phyloP scores from a whole-genome alignment of 2,329 filamentous ascomycete genomes.

The Penicillium sp. region DNA sequence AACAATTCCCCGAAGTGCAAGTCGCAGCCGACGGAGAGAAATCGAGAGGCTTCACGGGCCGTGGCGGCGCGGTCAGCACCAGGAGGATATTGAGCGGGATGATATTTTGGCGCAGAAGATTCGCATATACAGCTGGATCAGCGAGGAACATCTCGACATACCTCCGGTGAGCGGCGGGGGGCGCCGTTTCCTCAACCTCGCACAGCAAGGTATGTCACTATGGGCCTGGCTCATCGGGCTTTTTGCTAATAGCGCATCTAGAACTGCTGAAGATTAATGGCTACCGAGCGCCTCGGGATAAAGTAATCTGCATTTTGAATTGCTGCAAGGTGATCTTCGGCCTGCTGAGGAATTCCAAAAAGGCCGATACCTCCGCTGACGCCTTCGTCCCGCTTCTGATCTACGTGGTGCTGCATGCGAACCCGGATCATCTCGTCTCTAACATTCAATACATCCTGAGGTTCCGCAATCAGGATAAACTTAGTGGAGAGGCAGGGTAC shows the following conservation, averaged over 20 bases:
- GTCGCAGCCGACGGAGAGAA: conserved; percentile 66
- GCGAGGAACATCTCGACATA: conserved; percentile 91
- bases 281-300: conserved; percentile 94
- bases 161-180: conserved; percentile 79
- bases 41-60: conserved; percentile 69
- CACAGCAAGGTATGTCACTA: conserved; percentile 69
- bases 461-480: conserved; percentile 95
- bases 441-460: conserved; percentile 98
- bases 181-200: conserved; percentile 79
- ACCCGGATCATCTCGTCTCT: conserved; percentile 91
- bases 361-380: conserved; percentile 84
- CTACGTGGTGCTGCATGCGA: conserved; percentile 90
- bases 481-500: conserved; percentile 95
- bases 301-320: conserved; percentile 96
- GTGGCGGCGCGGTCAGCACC: conserved; percentile 89
- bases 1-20: conserved; percentile 56
- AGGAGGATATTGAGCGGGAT: conserved; percentile 95
- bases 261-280: conserved; percentile 95
- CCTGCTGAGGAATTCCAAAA: conserved; percentile 84
- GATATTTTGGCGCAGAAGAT: conserved; percentile 96
- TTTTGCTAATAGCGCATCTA: conserved; percentile 40
- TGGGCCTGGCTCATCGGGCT: background rate
- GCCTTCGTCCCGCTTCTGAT: conserved; percentile 94
- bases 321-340: conserved; percentile 99
- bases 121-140: conserved; percentile 92